phyloP scores from a whole-genome alignment of 2,329 filamentous ascomycete genomes.

The Coniochaeta hoffmannii region DNA sequence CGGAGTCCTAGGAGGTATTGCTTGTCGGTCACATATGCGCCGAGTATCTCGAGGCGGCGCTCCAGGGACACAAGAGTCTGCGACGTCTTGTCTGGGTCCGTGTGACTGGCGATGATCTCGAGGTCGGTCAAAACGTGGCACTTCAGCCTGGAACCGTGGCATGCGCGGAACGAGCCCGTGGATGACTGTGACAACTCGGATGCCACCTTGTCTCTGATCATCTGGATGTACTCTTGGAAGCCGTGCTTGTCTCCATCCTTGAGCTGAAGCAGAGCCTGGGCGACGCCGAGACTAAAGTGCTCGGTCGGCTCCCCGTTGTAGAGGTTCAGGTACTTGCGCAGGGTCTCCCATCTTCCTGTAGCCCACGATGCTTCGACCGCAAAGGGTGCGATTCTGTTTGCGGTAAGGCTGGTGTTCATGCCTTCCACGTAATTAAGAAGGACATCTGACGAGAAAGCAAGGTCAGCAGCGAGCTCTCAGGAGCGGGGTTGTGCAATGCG shows the following conservation, averaged over 20 bases:
- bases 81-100: slow-evolving; percentile 30
- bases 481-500: neutral
- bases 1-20: slow-evolving; percentile 85
- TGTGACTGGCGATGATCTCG: slow-evolving; percentile 60
- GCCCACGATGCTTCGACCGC: slow-evolving; percentile 91
- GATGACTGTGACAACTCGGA: slow-evolving; percentile 67
- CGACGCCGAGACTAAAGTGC: slow-evolving; percentile 81
- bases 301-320: slow-evolving; percentile 43
- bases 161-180: slow-evolving; percentile 74
- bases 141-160: slow-evolving; percentile 77
- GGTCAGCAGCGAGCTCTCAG: neutral
- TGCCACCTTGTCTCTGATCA: slow-evolving; percentile 63
- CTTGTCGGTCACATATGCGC: slow-evolving; percentile 85
- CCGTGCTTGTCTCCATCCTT: slow-evolving; percentile 38
- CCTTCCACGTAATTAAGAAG: slow-evolving; percentile 81
- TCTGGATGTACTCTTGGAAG: slow-evolving; percentile 52
- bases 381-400: slow-evolving; percentile 66
- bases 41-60: slow-evolving; percentile 78
- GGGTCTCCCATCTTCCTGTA: slow-evolving; percentile 70
- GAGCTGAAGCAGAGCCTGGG: slow-evolving; percentile 56
- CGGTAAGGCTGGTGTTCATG: slow-evolving; percentile 49
- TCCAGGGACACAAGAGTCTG: slow-evolving; percentile 50
- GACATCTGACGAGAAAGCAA: slow-evolving; percentile 48
- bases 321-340: slow-evolving; percentile 57
- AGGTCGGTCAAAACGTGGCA: slow-evolving; percentile 85